A percentile compares a stretch with the other conserved stretches of the same genome.
Evolutionary conservation across 129 eudicot species (phyloP).

Genomic region (carrot (Daucus carota)): DNA sequence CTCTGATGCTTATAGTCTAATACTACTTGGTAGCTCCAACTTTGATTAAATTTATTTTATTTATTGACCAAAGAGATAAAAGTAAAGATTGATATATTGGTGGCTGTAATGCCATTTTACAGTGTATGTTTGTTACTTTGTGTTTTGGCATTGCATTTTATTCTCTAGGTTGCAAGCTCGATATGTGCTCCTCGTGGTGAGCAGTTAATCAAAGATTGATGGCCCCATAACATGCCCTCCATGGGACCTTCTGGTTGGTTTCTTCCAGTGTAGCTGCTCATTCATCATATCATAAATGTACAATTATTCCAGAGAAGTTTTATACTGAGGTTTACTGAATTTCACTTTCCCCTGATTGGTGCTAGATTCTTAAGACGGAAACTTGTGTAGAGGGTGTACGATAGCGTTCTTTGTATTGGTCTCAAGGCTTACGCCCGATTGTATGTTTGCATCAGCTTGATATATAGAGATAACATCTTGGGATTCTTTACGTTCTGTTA

Average conservation of each 20-base stretch:
- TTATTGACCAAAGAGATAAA: background rate
- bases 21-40: background rate
- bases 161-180: too few species aligned
- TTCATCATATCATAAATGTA: background rate
- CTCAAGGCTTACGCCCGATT: constrained; percentile 78
- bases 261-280: background rate
- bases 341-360: constrained; percentile 41
- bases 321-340: background rate
- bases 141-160: too few species aligned
- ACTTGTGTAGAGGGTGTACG: constrained; percentile 69
- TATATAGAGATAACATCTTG: background rate
- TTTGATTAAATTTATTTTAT: too few species aligned
- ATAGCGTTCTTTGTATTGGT: constrained; percentile 77
- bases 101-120: too few species aligned
- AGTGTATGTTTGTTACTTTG: too few species aligned
- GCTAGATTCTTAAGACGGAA: constrained; percentile 72
- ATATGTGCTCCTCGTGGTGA: too few species aligned
- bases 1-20: constrained; percentile 4
- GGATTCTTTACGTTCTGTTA: too few species aligned
- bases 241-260: constrained; percentile 8
- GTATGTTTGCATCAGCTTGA: constrained; percentile 40
- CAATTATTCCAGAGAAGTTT: too few species aligned
- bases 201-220: too few species aligned
- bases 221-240: constrained; percentile 4
- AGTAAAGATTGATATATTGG: too few species aligned